phyloP scores from a whole-genome alignment of 2,329 filamentous ascomycete genomes.

The Nectriaceae sp. region DNA sequence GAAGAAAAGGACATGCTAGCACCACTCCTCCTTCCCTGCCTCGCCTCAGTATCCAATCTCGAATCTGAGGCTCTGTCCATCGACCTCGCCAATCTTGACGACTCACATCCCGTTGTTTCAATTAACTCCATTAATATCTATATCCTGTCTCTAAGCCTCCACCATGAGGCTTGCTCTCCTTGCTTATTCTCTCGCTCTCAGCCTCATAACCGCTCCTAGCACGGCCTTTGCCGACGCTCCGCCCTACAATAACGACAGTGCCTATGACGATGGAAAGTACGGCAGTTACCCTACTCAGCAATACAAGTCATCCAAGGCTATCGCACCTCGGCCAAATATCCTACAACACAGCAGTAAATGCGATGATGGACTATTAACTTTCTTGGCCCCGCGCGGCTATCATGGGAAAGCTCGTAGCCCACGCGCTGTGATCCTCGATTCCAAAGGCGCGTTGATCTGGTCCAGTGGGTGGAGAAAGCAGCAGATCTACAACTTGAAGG shows the following conservation, averaged over 20 bases:
- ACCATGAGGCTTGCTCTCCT: neutral
- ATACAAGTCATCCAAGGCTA: conserved; percentile 6
- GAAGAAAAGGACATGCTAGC: too few species aligned
- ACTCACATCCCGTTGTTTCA: too few species aligned
- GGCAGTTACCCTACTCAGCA: conserved; percentile 28
- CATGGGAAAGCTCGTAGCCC: conserved; percentile 30
- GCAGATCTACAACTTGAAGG: conserved; percentile 21
- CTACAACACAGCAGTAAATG: conserved; percentile 31
- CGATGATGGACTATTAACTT: conserved; percentile 31
- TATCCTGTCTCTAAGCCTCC: too few species aligned
- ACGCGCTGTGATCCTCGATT: conserved; percentile 43
- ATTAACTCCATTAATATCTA: too few species aligned
- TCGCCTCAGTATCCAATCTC: too few species aligned
- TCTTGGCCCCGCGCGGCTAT: conserved; percentile 36
- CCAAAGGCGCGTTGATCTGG: conserved; percentile 43
- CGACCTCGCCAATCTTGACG: too few species aligned
- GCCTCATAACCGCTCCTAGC: neutral
- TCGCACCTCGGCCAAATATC: conserved; percentile 32
- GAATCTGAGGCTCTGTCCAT: too few species aligned
- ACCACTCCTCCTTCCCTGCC: too few species aligned
- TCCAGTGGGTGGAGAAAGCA: conserved; percentile 22
- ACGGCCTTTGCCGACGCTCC: conserved; percentile 4
- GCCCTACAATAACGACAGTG: conserved; percentile 7
- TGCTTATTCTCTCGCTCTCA: neutral
- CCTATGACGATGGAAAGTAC: conserved; percentile 26